phyloP scores from a whole-genome alignment of 306 rosid genomes.

The Cotoneaster glaucophyllus region DNA sequence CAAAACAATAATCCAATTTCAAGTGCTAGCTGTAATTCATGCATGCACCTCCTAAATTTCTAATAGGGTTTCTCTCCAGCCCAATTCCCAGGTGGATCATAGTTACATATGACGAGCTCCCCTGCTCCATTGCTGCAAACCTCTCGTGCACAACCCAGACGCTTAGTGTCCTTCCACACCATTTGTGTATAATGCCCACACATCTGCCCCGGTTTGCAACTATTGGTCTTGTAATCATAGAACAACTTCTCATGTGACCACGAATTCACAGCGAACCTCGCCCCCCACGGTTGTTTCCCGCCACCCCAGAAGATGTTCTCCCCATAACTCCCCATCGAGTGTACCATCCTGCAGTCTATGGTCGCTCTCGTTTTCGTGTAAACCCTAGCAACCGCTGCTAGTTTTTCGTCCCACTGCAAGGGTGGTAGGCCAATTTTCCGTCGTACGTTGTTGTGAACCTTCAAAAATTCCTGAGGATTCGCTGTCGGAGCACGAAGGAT shows the following conservation, averaged over 20 bases:
- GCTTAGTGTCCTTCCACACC: neutral
- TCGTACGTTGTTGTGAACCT: neutral
- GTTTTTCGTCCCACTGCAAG: neutral
- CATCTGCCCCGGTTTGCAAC: neutral
- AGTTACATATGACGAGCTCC: neutral
- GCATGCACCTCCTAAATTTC: neutral
- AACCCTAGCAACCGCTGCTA: neutral
- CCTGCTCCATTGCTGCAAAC: neutral
- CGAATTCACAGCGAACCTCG: neutral
- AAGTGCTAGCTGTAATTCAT: neutral
- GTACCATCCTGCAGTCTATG: neutral
- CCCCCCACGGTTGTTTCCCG: neutral
- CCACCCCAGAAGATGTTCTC: conserved; percentile 5
- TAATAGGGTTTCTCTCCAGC: neutral
- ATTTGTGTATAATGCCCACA: conserved; percentile 1
- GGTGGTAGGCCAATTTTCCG: neutral
- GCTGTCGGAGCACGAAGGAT: neutral
- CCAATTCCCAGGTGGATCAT: neutral
- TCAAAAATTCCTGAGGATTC: neutral
- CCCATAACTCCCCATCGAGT: neutral
- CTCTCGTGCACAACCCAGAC: neutral
- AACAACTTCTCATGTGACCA: neutral
- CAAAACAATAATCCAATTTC: too few relatives aligned
- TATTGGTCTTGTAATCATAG: neutral
- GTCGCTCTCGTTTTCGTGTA: neutral